Evolutionary conservation across 108 stramenopile species (phyloP), one percentile per base, ranked within the genome.

Genomic region (Conticribra guillardii): DNA sequence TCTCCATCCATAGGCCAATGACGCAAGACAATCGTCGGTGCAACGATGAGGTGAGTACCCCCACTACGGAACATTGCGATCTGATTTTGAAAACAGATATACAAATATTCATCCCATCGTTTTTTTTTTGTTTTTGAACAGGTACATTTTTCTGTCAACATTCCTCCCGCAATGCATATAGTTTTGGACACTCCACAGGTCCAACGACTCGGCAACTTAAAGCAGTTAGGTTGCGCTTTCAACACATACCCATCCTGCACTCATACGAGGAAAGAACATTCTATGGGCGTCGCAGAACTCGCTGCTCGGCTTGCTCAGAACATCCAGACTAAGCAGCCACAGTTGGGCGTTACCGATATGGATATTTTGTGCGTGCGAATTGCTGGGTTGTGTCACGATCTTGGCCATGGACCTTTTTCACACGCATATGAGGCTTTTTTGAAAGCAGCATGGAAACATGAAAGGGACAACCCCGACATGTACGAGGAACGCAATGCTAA

Each of bases 361-460:
- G 97, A 98, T 74, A 73, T 96, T n/a, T 71, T 96, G 24, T 96
- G 96, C 74, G 88, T 96, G 34, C 91, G 92, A 58, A 74, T 98
- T 11, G 97, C 97, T n/a, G 97, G 95, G 1, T 62, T 98, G 41
- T 68, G 85, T 30, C 97, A 98, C 64, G 97, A 98, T 76, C 78
- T 94, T 29, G 95, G 91, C 28, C 91, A 93, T 58, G 97, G 97
- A 17, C 89, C 95, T 14, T 94, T 71, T 79, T 81, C 79, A 19
- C 97, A 98, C 74, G 49, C 89, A 3, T 98, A 68, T 60, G 89
- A 89, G 31, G 67, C 80, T 19, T 72, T 64, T 26, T 56, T 85
- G 27, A 47, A 24, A 50, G 72, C 30, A 31, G 59, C 32, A 0
- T 54, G 30, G 21, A 73, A 76, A 46, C 26, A 73, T 17, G 64